Evolutionary conservation across 306 rosid species (phyloP), one percentile per base, ranked within the genome.

Genomic region (Sicyos baderoa): DNA sequence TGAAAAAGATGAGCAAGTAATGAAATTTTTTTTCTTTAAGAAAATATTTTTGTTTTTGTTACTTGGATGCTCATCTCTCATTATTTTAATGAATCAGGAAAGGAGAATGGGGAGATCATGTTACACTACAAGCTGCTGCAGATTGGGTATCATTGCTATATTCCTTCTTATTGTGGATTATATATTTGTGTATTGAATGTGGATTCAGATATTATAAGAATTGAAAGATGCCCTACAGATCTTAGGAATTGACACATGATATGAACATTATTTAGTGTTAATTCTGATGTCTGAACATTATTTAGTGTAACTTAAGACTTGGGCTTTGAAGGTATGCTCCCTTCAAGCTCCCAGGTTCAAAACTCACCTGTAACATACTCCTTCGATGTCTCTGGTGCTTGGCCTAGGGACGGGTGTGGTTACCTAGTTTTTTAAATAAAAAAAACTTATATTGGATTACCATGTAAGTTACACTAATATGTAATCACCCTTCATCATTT

Each of bases 91-190:
- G 79, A 81, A 80, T 42, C 79, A 93, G 99, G 91, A 86, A 76
- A 66, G 99, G 97, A 44, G 99, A 93, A 80, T 93, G 99, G 99
- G 99, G 99, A 37, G 99, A 93, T 78, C 99, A 93, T 75, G 96
- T 93, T 55, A 93, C 99, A 0, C 77, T 93, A 78, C 99, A 93
- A 84, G 99, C 99, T 76, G 99, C 99, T 65, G 94, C 99, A 58
- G 99, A 93, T 84, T 88, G 83, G 96, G 99, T 93, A 90, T 29
- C 3, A 29, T 32, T 81, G 52, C 32, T 72, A 47, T 74, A 10
- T 50, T 8, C 17, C 53, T 59, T 77, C 59, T 56, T 22, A 13
- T 54, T 64, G 66, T 63, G 52, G 52, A 35, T 1, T 63, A 62
- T 35, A 18, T 40, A 62, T 37, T 32, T 61, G 47, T 15, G 4